Evolutionary conservation across 1,284 basidiomycete genomes (phyloP).

Genomic region (Apiotrichum siamense): DNA sequence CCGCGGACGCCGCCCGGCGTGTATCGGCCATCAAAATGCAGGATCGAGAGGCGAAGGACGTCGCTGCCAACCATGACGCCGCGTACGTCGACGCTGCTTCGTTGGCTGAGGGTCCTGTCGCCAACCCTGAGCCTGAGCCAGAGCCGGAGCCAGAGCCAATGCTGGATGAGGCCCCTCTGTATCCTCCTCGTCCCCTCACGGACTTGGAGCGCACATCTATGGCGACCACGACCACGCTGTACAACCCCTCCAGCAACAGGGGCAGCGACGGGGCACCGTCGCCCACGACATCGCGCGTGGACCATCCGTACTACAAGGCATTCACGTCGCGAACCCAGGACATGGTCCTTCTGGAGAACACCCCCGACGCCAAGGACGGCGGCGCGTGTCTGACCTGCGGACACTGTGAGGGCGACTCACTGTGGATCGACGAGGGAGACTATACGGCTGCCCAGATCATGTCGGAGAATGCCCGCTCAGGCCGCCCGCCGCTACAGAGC

Average conservation of each 20-base stretch:
- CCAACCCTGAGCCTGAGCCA: too few species aligned
- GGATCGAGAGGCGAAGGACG: too few species aligned
- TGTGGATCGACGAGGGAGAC: slow-evolving; percentile 61
- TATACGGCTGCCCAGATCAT: slow-evolving; percentile 62
- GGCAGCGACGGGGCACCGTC: neutral
- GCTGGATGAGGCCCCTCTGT: neutral
- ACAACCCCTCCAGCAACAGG: slow-evolving; percentile 3
- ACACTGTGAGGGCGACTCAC: slow-evolving; percentile 10
- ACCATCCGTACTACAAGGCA: slow-evolving; percentile 5
- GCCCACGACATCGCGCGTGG: neutral
- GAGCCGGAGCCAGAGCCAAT: too few species aligned
- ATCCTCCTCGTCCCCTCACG: neutral
- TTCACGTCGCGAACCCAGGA: slow-evolving; percentile 10
- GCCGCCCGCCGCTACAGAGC: slow-evolving; percentile 63
- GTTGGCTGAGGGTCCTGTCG: too few species aligned
- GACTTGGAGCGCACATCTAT: neutral
- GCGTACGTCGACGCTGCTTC: too few species aligned
- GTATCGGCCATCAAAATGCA: neutral
- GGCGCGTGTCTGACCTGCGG: slow-evolving; percentile 1
- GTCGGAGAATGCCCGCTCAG: slow-evolving; percentile 64
- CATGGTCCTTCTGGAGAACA: slow-evolving; percentile 16
- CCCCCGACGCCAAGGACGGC: slow-evolving; percentile 5
- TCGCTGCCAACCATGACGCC: too few species aligned
- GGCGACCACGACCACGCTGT: neutral
- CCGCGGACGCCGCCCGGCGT: neutral